Percentiles rank a stretch among this genome's conserved stretches.
Conservation (phyloP, 2,329 filamentous ascomycete species). For the Aspergillus fumigatus region DNA sequence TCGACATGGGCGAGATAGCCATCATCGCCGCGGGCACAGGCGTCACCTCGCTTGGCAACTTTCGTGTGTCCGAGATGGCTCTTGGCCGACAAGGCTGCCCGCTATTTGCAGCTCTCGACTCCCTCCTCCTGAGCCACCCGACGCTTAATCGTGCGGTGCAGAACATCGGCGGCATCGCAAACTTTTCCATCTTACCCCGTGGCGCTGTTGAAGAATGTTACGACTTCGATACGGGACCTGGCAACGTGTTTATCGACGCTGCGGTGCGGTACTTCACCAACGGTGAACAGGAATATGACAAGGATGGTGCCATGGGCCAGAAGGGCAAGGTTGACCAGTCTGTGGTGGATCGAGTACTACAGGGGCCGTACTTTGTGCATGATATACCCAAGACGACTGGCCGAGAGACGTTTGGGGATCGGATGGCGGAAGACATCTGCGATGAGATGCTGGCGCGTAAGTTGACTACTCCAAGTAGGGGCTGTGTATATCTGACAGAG, state of each 20-base stretch:
- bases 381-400: slow-evolving; percentile 53
- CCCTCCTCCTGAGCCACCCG: slow-evolving; percentile 50
- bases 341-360: slow-evolving; percentile 47
- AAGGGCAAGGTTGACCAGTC: slow-evolving; percentile 44
- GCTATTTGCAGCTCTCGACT: slow-evolving; percentile 52
- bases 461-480: slow-evolving; percentile 14
- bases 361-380: slow-evolving; percentile 45
- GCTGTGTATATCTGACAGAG: no score
- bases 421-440: slow-evolving; percentile 34
- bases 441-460: slow-evolving; percentile 1
- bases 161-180: slow-evolving; percentile 56
- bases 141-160: slow-evolving; percentile 52
- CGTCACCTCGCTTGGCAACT: slow-evolving; percentile 26
- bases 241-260: slow-evolving; percentile 33
- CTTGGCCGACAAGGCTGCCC: slow-evolving; percentile 49
- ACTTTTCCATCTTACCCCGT: slow-evolving; percentile 54
- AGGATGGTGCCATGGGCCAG: slow-evolving; percentile 45
- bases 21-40: no score
- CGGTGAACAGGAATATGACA: slow-evolving; percentile 46
- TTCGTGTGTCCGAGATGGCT: slow-evolving; percentile 48
- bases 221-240: no score
- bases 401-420: slow-evolving; percentile 54
- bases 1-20: no score
- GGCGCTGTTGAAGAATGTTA: background rate
- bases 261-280: slow-evolving; percentile 49